Percentiles rank a stretch among this genome's conserved stretches.
Conservation (phyloP, 306 rosid species). For the Quercus suber region DNA sequence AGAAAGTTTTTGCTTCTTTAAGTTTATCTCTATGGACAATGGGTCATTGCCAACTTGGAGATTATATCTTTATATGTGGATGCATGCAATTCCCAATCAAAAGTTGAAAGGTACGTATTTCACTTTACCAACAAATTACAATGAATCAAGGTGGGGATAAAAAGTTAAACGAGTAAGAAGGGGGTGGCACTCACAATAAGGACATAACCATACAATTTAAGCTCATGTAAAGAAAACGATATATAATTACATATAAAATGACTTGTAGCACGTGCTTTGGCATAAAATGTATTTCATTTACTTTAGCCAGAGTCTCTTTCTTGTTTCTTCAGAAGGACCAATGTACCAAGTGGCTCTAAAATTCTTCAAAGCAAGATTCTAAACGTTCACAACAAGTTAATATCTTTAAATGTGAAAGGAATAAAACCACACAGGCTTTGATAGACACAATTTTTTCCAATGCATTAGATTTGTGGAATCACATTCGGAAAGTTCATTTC, state of each 20-base stretch:
- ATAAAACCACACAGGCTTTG: neutral
- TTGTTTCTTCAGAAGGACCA: constrained; percentile 5
- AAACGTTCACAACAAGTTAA: neutral
- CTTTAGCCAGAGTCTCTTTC: constrained; percentile 2
- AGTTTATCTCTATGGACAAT: neutral
- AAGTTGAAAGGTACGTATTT: neutral
- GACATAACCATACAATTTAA: too few relatives aligned
- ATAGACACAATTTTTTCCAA: neutral
- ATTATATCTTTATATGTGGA: neutral
- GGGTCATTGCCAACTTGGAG: neutral
- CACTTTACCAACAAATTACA: neutral
- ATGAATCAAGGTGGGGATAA: neutral
- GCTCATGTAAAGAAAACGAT: neutral
- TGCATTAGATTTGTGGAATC: too few relatives aligned
- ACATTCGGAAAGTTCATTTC: neutral
- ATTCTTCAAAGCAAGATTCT: neutral
- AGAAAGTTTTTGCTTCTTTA: neutral
- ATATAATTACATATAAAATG: neutral
- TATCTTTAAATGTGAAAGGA: constrained; percentile 5
- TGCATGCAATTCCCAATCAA: too few relatives aligned
- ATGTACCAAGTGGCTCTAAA: neutral
- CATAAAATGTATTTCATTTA: neutral
- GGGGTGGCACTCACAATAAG: neutral
- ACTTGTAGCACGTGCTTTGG: neutral
- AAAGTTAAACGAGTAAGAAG: neutral